Evolutionary conservation across 2,329 filamentous ascomycete species (phyloP), one percentile per base, ranked within the genome.

Genomic region (Lecanicillium sp.): DNA sequence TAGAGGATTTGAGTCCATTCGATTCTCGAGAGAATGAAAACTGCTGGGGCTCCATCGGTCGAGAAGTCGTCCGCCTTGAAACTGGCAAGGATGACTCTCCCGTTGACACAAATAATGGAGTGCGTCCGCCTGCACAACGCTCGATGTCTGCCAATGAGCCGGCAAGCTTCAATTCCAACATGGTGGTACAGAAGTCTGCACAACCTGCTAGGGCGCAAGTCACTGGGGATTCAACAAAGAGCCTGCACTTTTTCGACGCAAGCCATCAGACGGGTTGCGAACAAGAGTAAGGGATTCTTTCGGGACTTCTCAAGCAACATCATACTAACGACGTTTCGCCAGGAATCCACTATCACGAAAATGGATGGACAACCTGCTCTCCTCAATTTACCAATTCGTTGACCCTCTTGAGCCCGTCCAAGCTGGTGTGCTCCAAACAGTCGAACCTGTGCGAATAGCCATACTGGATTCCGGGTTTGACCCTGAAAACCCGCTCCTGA

Each of bases 391-490:
- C 10, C 19, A 14, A 23, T n/a, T n/a, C 10, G 35, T 38, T 38
- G 35, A 38, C 35, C 2, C 35, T 5, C 23, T 38, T n/a, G 35
- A 38, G 3, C 9, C 35, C 23, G 19, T n/a, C 26, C 26, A 29
- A 29, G 26, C 26, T 6, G 35, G 10, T 38, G 12, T 8, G 35
- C 35, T n/a, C 35, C 7, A 23, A n/a, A n/a, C 19, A 12, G 9
- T 38, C 35, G 10, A 23, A 38, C 19, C 35, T 14, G 26, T 41
- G 38, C 6, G 24, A 41, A 30, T 41, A 30, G 38, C 38, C 7
- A 29, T 41, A 4, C n/a, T 41, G 9, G 38, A 41, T 20, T 41
- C 38, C 15, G 38, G 38, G 6, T 41, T 41, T 29, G 38, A 41
- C 15, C 24, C 15, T 29, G 15, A 41, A 30, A 41, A 41, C 24